Evolutionary conservation across 768 basidiomycete species (phyloP).

Genomic region (Phlebiopsis flavidoalba): DNA sequence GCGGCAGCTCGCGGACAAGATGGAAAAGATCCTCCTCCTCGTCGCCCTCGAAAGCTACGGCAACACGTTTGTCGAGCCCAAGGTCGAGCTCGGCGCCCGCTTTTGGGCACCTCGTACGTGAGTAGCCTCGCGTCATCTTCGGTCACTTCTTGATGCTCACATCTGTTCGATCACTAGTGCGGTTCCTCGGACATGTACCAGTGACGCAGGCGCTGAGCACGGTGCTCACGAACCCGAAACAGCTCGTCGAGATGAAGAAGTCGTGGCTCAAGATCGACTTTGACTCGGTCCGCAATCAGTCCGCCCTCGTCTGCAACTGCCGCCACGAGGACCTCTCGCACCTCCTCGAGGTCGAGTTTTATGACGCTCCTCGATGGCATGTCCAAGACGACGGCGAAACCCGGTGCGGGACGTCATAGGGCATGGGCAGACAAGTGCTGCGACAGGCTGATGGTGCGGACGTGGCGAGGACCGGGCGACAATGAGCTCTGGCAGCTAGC

Average conservation of each 20-base stretch:
- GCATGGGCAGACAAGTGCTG: constrained; percentile 90
- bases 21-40: constrained; percentile 84
- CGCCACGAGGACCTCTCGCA: constrained; percentile 86
- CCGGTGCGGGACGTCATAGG: constrained; percentile 86
- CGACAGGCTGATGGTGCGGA: constrained; percentile 74
- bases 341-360: constrained; percentile 80
- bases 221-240: constrained; percentile 85
- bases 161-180: constrained; percentile 43
- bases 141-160: background rate
- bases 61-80: constrained; percentile 87
- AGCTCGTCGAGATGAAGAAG: constrained; percentile 78
- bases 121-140: constrained; percentile 30
- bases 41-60: constrained; percentile 79
- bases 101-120: constrained; percentile 88
- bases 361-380: constrained; percentile 70
- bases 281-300: constrained; percentile 87
- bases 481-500: constrained; percentile 83
- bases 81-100: constrained; percentile 85
- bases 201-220: constrained; percentile 86
- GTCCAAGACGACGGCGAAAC: constrained; percentile 63
- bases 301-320: constrained; percentile 90
- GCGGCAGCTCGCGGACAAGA: constrained; percentile 81
- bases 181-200: constrained; percentile 91
- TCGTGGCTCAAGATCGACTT: constrained; percentile 90
- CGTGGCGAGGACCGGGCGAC: constrained; percentile 74